Base-by-base conservation (phyloP, 1,284 basidiomycete genomes). In the Lentinula novae-zelandiae region DNA sequence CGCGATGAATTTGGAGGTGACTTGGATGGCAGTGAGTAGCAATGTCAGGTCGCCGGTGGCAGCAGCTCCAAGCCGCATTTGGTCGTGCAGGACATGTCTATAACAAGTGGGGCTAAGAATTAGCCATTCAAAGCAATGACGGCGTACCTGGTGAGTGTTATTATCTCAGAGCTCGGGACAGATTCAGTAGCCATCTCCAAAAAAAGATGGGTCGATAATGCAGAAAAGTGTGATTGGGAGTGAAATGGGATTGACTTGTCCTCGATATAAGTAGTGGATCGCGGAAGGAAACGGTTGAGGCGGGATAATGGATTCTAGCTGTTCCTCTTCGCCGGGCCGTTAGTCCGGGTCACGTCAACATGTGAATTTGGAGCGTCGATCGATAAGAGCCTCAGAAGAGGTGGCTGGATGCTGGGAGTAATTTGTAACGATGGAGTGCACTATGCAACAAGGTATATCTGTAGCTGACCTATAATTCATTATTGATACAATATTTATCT, bases 1-100 rank as follows among this genome's bases (percentile, higher is more conserved):
- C 12, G 97, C 95, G 73, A 99, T 99, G 82, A 98, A 98, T 76
- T 92, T 93, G 78, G 89, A 92, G 57, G 95, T 94, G 66, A 95
- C 92, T 76, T 98, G 95, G 72, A 99, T 97, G 59, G 95, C 96
- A 64, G 89, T 96, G 66, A 99, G 84, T 62, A 99, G 83, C 65
- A 99, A 78, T 15, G 97, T 99, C 60, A 99, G 81, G 78, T 99
- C 97, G 66, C 97, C 96, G 1, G 92, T 93, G 10, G 95, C 95
- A 10, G 83, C 75, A 10, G 84, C 75, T 49, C 94, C 94, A 38
- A 95, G 79, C 61, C 86, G 86, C 67, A 91, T 76, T 75, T 95
- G 93, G 72, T 93, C 90, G 58, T 81, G 80, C 58, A 96, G 83
- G 71, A 96, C 92, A 81, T 96, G 93, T 64, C 92, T 93, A 22